Evolutionary conservation across 108 stramenopile genomes (phyloP).

Genomic region (Mediolabrus comicus): DNA sequence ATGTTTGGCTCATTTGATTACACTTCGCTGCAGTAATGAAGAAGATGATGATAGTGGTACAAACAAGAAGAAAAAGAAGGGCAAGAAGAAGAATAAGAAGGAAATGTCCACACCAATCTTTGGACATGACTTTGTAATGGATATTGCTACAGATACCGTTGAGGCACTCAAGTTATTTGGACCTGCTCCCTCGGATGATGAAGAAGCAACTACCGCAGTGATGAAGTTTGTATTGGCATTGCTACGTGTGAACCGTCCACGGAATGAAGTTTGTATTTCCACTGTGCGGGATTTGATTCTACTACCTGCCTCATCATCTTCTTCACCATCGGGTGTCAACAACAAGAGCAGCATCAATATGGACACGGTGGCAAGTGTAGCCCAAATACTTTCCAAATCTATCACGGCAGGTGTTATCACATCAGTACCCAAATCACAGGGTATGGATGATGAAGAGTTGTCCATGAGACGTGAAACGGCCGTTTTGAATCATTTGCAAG

Average conservation of each 20-base stretch:
- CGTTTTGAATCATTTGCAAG: constrained; percentile 25
- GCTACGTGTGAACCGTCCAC: constrained; percentile 13
- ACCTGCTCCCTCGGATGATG: neutral
- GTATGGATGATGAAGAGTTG: constrained; percentile 26
- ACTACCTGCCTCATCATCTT: constrained; percentile 7
- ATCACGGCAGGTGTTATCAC: constrained; percentile 2
- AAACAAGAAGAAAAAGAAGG: neutral
- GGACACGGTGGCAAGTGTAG: neutral
- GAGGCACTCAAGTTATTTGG: constrained; percentile 8
- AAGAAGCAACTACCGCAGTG: neutral
- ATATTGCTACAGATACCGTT: constrained; percentile 14
- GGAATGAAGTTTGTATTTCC: constrained; percentile 20
- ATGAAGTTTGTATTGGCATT: constrained; percentile 4
- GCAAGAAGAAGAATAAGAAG: neutral
- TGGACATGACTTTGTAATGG: constrained; percentile 15
- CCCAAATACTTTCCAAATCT: constrained; percentile 1
- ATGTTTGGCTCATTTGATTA: constrained; percentile 5
- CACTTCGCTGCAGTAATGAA: constrained; percentile 6
- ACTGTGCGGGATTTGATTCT: constrained; percentile 21
- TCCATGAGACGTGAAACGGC: constrained; percentile 34
- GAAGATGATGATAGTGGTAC: neutral
- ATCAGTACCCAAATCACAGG: neutral
- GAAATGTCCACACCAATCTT: constrained; percentile 9
- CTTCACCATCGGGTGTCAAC: neutral
- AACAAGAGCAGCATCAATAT: neutral